Percentiles rank a stretch among this genome's conserved stretches.
Evolutionary conservation across 305 asterid genomes (phyloP).

Genomic region (Fraxinus floribunda): DNA sequence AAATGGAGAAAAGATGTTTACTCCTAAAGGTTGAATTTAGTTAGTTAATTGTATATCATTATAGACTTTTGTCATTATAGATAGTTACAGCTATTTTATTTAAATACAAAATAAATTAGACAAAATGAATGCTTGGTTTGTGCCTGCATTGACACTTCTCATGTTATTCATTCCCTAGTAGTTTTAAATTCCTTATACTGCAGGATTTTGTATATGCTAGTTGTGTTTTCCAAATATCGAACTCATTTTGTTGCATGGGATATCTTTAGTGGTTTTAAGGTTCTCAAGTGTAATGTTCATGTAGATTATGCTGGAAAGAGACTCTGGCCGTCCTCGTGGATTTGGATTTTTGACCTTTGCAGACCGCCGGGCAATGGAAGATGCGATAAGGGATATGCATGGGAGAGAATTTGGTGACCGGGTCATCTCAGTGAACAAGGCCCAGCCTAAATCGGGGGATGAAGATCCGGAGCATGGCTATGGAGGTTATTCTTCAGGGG

Average conservation of each 20-base stretch:
- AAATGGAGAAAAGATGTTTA: neutral
- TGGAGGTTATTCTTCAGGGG: constrained; percentile 53
- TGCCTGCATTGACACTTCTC: neutral
- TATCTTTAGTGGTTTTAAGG: neutral
- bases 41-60: neutral
- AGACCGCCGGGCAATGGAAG: constrained; percentile 92
- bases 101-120: neutral
- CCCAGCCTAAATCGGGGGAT: constrained; percentile 78
- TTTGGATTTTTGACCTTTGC: constrained; percentile 94
- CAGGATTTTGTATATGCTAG: neutral
- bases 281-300: constrained; percentile 23
- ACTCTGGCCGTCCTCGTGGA: constrained; percentile 99
- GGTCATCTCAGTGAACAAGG: constrained; percentile 88
- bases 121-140: neutral
- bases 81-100: neutral
- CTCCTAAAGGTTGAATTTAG: neutral
- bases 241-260: neutral
- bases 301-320: constrained; percentile 92
- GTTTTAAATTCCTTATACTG: neutral
- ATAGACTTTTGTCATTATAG: neutral
- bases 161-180: neutral
- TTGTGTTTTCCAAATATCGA: neutral
- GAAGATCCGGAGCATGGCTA: constrained; percentile 76
- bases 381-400: constrained; percentile 91
- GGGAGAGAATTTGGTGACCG: constrained; percentile 91